Evolutionary conservation across 495 filamentous ascomycete genomes (phyloP), one percentile per base, ranked within the genome.

Genomic region (Penicillium mononematosum): DNA sequence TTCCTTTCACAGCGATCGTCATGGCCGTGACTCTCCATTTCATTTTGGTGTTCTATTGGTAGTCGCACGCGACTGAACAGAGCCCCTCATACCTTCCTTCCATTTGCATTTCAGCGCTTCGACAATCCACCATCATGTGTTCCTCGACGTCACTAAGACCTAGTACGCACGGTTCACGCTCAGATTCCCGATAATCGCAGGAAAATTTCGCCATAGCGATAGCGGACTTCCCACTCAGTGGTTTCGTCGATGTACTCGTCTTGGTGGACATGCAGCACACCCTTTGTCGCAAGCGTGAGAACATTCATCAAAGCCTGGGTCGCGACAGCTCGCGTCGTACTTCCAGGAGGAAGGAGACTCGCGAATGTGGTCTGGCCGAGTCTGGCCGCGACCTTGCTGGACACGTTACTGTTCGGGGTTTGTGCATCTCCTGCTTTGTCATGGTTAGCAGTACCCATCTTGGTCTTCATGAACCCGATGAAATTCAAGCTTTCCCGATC

Each of bases 231-330:
- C 53, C 60, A 58, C 5, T 59, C 61, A 12, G 31, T 51, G 11
- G 69, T 71, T 3, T 36, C 42, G 53, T 72, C 68, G 17, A 55
- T 41, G 20, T 59, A 62, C 0, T 31, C 45, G 1, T 66, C 64
- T 58, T 76, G 75, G 16, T 49, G 50, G 17, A 76, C 68, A 1
- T 29, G 24, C 8, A 77, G 38, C 49, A 83, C 63, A 1, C 77
- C 79, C 73, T 84, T 88, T 10, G 85, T 90, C 10, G 82, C 86
- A 8, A 93, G 82, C 17, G 81, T 76, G 16, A 95, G 80, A 12
- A 85, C 78, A 70, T 93, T 86, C 69, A 88, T 82, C 56, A 95
- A 78, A 1, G 80, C 90, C 62, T 91, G 88, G 9, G 85, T 86
- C 38, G 87, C 88, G 1, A 90, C 82, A 16, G 78, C 70, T 14